Base-by-base conservation (phyloP, 352 stramenopile species). In the Globisporangium recalcitrans region DNA sequence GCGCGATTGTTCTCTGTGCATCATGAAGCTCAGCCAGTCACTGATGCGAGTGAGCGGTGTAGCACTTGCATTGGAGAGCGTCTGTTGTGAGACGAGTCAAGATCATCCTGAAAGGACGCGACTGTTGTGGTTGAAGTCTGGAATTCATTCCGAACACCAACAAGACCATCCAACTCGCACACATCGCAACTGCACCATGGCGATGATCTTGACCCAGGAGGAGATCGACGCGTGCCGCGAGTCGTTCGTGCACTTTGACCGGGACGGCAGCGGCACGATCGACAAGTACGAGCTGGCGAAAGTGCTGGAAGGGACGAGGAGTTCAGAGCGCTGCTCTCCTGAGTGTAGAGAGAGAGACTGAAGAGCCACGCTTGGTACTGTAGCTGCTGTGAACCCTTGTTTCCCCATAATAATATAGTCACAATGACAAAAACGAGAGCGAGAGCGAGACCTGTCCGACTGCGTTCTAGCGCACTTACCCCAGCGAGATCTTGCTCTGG, bases 221-320 rank as follows among this genome's bases (percentile, higher is more conserved):
- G 93, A 98, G 74, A 98, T 98, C 68, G 93, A 98, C 55, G 91
- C 85, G 38, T 98, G 96, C 58, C 81, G 95, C 59, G 93, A 98
- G 71, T 97, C 94, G 16, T 99, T 99, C 68, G 78, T 99, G 49
- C 88, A 96, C 58, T 99, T 99, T 68, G 97, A 99, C 68, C 98
- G 97, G 66, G 96, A 98, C 70, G 78, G 85, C n/a, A 94, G 80
- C 34, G 84, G 96, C 14, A 98, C 91, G 31, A 98, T 99, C 56
- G 96, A 99, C 81, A 95, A 98, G 64, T 90, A 93, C 58, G 81
- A 98, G 66, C 74, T 98, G 31, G 77, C 88, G 8, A 93, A 98
- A 61, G 96, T 98, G 59, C 78, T 99, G 34, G 96, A 99, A 72
- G 93, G 0, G 96, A 99, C 65, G 95, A 99, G 59, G 96, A 99